Percentiles rank a stretch among this genome's conserved stretches.
phyloP scores from a whole-genome alignment of 805 yeast genomes.

The Zygoascus flipseniorum region DNA sequence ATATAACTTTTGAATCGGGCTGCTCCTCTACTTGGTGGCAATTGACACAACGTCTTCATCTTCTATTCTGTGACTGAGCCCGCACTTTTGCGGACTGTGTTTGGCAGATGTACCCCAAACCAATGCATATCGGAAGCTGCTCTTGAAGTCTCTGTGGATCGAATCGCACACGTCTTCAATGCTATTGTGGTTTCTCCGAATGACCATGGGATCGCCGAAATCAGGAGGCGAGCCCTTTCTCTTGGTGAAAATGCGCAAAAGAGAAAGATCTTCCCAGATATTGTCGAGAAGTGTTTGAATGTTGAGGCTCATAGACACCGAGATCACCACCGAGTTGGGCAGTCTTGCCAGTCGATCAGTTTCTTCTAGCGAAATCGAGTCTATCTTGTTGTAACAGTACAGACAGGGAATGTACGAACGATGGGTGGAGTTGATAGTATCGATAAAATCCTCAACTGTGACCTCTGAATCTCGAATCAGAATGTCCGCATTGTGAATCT shows the following conservation, averaged over 20 bases:
- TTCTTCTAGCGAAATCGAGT: constrained; percentile 91
- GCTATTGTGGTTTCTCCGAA: constrained; percentile 61
- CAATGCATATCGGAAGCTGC: constrained; percentile 85
- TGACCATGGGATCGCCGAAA: constrained; percentile 85
- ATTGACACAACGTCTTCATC: constrained; percentile 94
- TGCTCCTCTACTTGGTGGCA: constrained; percentile 55
- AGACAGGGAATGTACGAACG: constrained; percentile 85
- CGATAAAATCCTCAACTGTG: constrained; percentile 90
- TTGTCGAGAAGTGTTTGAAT: constrained; percentile 82
- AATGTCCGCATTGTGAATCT: constrained; percentile 89
- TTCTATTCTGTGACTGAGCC: constrained; percentile 68
- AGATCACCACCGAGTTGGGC: constrained; percentile 89
- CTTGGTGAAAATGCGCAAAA: constrained; percentile 80
- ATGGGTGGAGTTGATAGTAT: constrained; percentile 79
- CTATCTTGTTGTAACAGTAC: constrained; percentile 91
- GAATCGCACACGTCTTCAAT: constrained; percentile 85
- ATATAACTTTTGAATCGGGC: not conserved
- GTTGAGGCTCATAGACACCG: constrained; percentile 84
- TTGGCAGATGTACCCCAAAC: constrained; percentile 97
- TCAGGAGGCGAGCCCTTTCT: constrained; percentile 72
- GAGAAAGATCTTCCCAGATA: constrained; percentile 81
- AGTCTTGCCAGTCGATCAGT: constrained; percentile 85
- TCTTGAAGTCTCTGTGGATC: constrained; percentile 85
- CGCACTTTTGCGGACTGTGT: constrained; percentile 95
- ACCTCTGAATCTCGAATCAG: constrained; percentile 79